Conservation (phyloP, 2,329 filamentous ascomycete genomes). For the Beauveria medogensis region DNA sequence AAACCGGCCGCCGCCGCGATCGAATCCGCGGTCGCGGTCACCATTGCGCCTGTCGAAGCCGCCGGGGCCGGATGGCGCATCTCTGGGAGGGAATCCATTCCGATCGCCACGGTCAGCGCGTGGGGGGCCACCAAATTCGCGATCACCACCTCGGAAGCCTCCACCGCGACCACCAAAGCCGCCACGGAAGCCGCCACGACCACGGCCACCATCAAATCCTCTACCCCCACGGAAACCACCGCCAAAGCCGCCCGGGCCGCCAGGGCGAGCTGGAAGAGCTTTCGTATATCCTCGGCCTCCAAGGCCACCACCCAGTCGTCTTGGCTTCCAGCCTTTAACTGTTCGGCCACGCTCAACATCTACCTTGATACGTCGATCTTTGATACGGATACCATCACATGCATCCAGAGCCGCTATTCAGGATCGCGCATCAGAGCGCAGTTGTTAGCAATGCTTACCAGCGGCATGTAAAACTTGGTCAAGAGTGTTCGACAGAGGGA, state of each 20-base stretch:
- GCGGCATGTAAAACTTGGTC: conserved; percentile 19
- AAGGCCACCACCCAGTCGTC: conserved; percentile 82
- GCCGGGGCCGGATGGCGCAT: conserved; percentile 53
- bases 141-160: conserved; percentile 42
- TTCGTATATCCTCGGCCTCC: conserved; percentile 92
- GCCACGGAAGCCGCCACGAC: conserved; percentile 37
- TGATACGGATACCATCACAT: conserved; percentile 84
- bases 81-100: conserved; percentile 45
- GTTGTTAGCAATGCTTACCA: conserved; percentile 63
- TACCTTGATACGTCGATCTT: conserved; percentile 83
- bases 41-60: conserved; percentile 41
- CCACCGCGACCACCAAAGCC: conserved; percentile 30
- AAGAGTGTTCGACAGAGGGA: conserved; percentile 4
- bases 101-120: conserved; percentile 25
- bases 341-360: conserved; percentile 95
- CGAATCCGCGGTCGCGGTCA: conserved; percentile 36
- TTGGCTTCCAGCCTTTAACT: conserved; percentile 86
- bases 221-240: conserved; percentile 38
- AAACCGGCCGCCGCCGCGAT: conserved; percentile 33
- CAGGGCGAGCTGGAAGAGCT: conserved; percentile 63
- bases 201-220: conserved; percentile 38
- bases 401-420: conserved; percentile 79
- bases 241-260: conserved; percentile 48
- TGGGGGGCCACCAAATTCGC: conserved; percentile 22
- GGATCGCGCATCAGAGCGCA: conserved; percentile 47